Base-by-base conservation (phyloP, 352 stramenopile genomes). In the Phytophthora tubulina region DNA sequence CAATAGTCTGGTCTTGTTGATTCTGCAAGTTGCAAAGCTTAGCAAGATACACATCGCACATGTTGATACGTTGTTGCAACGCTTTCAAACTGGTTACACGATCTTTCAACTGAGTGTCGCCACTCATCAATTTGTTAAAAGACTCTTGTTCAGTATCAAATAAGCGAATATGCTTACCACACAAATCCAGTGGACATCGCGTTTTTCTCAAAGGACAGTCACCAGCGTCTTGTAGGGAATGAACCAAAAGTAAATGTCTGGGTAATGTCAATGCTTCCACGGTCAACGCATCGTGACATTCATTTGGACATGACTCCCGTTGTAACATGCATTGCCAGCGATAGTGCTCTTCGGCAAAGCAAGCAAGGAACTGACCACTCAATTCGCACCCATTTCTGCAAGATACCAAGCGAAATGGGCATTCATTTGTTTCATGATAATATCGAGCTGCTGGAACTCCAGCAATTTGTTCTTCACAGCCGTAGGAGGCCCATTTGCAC, bases 271-370 rank as follows among this genome's bases (percentile, higher is more conserved):
- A 3, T 7, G 54, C 17, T 42, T 51, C 52, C 17, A 35, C 8
- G 2, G 15, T 17, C 33, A 39, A 27, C 2, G 15, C n/a, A 11
- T 41, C 35, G 15, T 52, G 41, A 10, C 82, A 82, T 6, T 41
- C 39, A 42, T 84, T 79, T 0, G 76, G 65, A 61, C 86, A 95
- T 1, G 39, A 2, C 41, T 82, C 82, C 2, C 13, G 62, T 58
- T 93, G 80, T 11, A 83, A 33, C 30, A 78, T 71, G 33, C 88
- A 95, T 61, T 95, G 86, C 85, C 86, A 94, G 5, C 53, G 71
- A 51, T 88, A 92, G 58, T 95, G 88, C 21, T 91, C 70, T 0
- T 79, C 58, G 10, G 76, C 27, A 59, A 93, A 93, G 30, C 78
- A 89, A 6, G 51, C 57, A 0, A 89, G 65, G 21, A 93, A 63